Evolutionary conservation across 805 yeast genomes (phyloP).

Genomic region (Candida fluviatilis): DNA sequence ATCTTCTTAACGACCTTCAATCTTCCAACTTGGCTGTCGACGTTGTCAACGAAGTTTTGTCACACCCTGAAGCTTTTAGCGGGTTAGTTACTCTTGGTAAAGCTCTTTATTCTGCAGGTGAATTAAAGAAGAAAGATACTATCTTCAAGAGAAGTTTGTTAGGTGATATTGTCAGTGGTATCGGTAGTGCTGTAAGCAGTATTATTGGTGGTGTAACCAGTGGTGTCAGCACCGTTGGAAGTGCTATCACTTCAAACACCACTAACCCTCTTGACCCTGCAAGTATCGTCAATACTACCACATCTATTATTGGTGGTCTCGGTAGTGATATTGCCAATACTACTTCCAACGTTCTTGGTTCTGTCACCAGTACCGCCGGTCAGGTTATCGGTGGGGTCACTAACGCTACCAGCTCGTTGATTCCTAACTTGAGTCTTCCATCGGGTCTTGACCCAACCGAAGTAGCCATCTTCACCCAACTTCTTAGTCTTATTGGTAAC

Average conservation of each 20-base stretch:
- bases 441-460: not conserved
- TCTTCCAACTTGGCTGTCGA: conserved; percentile 11
- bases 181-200: not conserved
- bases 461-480: conserved; percentile 4
- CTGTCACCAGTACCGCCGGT: conserved; percentile 3
- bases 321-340: conserved; percentile 2
- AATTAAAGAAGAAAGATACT: conserved; percentile 1
- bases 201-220: not conserved
- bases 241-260: conserved; percentile 1
- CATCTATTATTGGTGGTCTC: not conserved
- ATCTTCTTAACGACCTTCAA: conserved; percentile 9
- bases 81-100: conserved; percentile 7
- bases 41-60: conserved; percentile 10
- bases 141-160: conserved; percentile 9
- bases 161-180: conserved; percentile 6
- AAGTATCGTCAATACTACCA: conserved; percentile 4
- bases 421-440: not conserved
- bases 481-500: conserved; percentile 7
- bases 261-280: not conserved
- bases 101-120: conserved; percentile 7
- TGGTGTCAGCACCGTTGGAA: not conserved
- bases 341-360: conserved; percentile 2
- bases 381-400: conserved; percentile 4
- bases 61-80: conserved; percentile 6
- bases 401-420: conserved; percentile 1